Conservation (phyloP, 202 grass and related monocot genomes). For the Carex sylvatica region DNA sequence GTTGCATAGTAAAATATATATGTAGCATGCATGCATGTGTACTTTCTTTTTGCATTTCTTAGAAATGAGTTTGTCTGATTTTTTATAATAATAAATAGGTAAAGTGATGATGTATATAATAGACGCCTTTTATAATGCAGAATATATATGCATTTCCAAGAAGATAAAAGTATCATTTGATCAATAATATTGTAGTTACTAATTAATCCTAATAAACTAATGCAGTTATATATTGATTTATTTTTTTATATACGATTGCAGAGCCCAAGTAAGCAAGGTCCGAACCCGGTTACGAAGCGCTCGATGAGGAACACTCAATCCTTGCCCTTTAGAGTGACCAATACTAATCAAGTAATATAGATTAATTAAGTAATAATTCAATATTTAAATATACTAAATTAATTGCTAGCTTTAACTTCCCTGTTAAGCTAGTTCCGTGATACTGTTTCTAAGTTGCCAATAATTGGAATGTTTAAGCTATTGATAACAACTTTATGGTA, state of each 20-base stretch:
- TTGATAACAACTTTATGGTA: constrained; percentile 27
- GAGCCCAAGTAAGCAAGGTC: not conserved
- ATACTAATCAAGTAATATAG: constrained; percentile 15
- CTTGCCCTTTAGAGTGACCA: constrained; percentile 22
- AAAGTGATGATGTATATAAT: no score
- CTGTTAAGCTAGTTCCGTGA: not conserved
- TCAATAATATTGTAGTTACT: not conserved
- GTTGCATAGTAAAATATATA: not conserved
- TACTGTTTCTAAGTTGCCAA: not conserved
- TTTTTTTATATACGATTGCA: not conserved
- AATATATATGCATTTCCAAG: constrained; percentile 8
- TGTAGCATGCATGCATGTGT: not conserved
- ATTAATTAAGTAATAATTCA: not conserved
- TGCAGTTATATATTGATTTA: not conserved
- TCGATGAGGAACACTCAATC: constrained; percentile 5
- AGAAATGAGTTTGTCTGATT: no score
- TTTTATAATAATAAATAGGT: no score
- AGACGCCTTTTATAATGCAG: not conserved
- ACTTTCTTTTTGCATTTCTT: not conserved
- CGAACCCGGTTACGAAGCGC: not conserved
- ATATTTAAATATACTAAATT: not conserved
- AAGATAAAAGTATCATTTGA: not conserved
- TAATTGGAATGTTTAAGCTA: not conserved
- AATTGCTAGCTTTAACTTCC: constrained; percentile 8
- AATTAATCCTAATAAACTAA: not conserved